These are phyloP conservation scores for Ophiostoma populinum DNA, from an alignment of 2,329 filamentous ascomycete genomes.

Conservation along the genomic window DNA sequence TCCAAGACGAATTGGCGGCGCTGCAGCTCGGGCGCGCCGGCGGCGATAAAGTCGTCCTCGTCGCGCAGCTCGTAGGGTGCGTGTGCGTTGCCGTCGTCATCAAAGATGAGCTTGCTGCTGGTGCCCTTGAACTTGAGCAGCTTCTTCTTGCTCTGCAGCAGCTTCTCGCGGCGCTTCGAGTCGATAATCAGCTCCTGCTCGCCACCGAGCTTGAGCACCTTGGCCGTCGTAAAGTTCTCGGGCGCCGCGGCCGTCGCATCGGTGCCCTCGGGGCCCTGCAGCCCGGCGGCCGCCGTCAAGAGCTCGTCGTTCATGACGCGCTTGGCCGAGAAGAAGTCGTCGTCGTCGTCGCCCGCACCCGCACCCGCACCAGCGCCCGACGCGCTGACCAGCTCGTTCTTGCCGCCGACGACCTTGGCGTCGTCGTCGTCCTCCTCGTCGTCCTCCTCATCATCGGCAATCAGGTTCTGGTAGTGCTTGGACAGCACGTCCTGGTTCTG, in stretches of 20 bases:
- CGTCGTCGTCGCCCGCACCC: slow-evolving; percentile 16
- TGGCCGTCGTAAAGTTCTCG: slow-evolving; percentile 25
- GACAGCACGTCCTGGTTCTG: slow-evolving; percentile 91
- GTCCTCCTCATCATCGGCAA: slow-evolving; percentile 41
- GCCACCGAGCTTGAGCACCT: slow-evolving; percentile 48
- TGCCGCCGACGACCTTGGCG: not conserved
- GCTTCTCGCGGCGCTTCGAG: slow-evolving; percentile 86
- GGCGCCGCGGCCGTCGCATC: slow-evolving; percentile 17
- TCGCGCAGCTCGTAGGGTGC: slow-evolving; percentile 76
- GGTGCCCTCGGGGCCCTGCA: slow-evolving; percentile 13
- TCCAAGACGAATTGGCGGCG: slow-evolving; percentile 59
- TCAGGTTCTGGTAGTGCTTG: slow-evolving; percentile 80
- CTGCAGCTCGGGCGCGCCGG: slow-evolving; percentile 61
- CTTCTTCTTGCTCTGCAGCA: slow-evolving; percentile 90
- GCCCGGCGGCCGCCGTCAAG: slow-evolving; percentile 32
- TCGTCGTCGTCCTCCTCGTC: slow-evolving; percentile 34
- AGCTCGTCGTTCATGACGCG: slow-evolving; percentile 62
- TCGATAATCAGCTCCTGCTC: slow-evolving; percentile 62
- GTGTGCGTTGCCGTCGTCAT: slow-evolving; percentile 77
- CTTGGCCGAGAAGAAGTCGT: slow-evolving; percentile 79
- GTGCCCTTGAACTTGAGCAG: slow-evolving; percentile 79
- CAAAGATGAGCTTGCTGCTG: slow-evolving; percentile 72
- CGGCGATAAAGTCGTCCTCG: slow-evolving; percentile 61
- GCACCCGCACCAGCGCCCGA: not conserved
- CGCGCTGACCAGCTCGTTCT: slow-evolving; percentile 1